Conservation (phyloP, 2,329 filamentous ascomycete genomes). For the Endocalyx cinctus region DNA sequence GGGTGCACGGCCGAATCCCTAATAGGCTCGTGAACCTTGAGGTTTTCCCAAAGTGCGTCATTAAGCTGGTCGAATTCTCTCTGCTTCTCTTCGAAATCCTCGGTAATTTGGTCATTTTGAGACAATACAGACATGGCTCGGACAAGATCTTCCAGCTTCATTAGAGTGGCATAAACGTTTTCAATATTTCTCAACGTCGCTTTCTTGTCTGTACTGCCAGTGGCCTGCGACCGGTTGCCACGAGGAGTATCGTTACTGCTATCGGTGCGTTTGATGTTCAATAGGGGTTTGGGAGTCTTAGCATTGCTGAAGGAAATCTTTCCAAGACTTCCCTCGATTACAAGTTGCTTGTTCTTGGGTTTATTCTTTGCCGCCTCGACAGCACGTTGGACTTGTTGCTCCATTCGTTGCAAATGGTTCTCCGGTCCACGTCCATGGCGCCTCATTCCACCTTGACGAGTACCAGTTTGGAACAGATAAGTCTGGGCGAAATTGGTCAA, state of each 20-base stretch:
- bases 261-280: slow-evolving; percentile 91
- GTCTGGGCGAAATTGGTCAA: slow-evolving; percentile 96
- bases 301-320: slow-evolving; percentile 99
- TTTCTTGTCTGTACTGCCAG: slow-evolving; percentile 62
- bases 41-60: slow-evolving; percentile 72
- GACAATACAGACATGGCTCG: slow-evolving; percentile 67
- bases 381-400: slow-evolving; percentile 95
- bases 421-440: slow-evolving; percentile 80
- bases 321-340: slow-evolving; percentile 91
- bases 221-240: slow-evolving; percentile 32
- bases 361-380: slow-evolving; percentile 97
- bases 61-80: slow-evolving; percentile 84
- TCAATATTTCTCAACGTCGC: slow-evolving; percentile 83
- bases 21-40: slow-evolving; percentile 93
- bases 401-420: slow-evolving; percentile 98
- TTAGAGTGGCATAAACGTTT: slow-evolving; percentile 78
- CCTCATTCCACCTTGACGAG: slow-evolving; percentile 68
- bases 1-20: slow-evolving; percentile 74
- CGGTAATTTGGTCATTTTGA: slow-evolving; percentile 58
- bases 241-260: slow-evolving; percentile 55
- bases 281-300: slow-evolving; percentile 89
- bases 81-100: slow-evolving; percentile 67
- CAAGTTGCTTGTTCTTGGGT: slow-evolving; percentile 94
- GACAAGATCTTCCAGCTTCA: slow-evolving; percentile 92
- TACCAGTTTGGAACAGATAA: slow-evolving; percentile 92